Evolutionary conservation across 495 filamentous ascomycete species (phyloP), one percentile per base, ranked within the genome.

Genomic region (Lasiosphaeris hirsuta): DNA sequence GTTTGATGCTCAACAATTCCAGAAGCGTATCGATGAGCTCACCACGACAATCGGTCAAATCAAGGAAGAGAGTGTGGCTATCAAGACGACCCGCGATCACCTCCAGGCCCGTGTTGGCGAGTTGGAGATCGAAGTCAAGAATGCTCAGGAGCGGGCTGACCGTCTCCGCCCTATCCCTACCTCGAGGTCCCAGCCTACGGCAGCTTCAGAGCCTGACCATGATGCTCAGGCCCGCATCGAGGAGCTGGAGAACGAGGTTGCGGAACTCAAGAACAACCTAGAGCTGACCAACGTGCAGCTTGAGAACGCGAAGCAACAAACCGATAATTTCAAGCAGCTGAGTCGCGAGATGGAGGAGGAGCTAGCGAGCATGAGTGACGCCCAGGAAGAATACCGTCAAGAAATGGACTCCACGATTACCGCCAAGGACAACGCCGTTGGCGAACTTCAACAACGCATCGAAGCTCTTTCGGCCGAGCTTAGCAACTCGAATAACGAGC

Each of bases 1-100:
- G 64, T 96, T 89, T 63, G 92, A 97, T 48, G 78, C 85, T 44
- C 85, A 90, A 55, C 90, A 96, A 63, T 86, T 76, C 50, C 91
- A 92, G 68, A 92, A 89, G 69, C 80, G 87, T 43, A 92, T 97
- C 56, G 91, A 97, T 61, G 94, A 97, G 63, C 80, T 97, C 18
- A 84, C 89, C 18, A 76, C 84, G n/a, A 90, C 82, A 60, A 75
- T 96, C 43, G 79, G 88, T 50, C 82, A 87, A 14, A 80, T 85
- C 39, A 88, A 91, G 38, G 92, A 96, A 70, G 89, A 96, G 66
- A 80, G 92, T 55, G 84, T 90, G 46, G 86, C 85, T 8, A 81
- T 85, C 8, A 96, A 93, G 75, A 94, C 92, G 9, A 86, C 83
- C 7, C 85, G 89, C 17, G 94, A 97, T 69, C 87, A 96, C 67